phyloP scores from a whole-genome alignment of 441 rosid species.

The Erodium chrysanthum region DNA sequence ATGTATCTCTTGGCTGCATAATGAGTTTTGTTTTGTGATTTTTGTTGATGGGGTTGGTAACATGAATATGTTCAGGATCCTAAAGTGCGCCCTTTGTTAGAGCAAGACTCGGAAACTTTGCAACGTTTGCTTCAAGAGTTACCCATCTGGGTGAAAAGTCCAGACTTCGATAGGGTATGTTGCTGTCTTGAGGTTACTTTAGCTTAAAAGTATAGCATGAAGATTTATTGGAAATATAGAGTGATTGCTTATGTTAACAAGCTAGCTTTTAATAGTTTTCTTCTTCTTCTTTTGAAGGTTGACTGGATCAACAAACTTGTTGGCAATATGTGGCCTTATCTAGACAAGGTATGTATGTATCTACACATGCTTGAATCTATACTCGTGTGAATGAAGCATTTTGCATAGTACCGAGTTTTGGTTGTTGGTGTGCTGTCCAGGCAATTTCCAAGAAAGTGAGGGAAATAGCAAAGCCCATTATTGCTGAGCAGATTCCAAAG shows the following conservation, averaged over 20 bases:
- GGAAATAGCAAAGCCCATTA: constrained; percentile 49
- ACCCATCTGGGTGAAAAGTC: constrained; percentile 62
- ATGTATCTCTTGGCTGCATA: background rate
- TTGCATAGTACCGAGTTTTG: constrained; percentile 14
- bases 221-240: background rate
- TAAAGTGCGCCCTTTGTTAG: constrained; percentile 42
- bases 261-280: constrained; percentile 14
- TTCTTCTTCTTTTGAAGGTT: constrained; percentile 30
- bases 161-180: constrained; percentile 66
- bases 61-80: constrained; percentile 38
- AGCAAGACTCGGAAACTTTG: constrained; percentile 30
- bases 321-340: constrained; percentile 55
- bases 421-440: constrained; percentile 24
- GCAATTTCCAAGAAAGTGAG: constrained; percentile 49
- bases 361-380: constrained; percentile 4
- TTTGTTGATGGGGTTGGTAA: background rate
- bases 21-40: constrained; percentile 4
- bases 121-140: constrained; percentile 38
- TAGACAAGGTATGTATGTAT: constrained; percentile 35
- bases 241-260: background rate
- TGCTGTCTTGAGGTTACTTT: constrained; percentile 8
- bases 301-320: constrained; percentile 62
- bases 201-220: background rate
- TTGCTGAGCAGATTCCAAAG: constrained; percentile 52
- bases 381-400: background rate